A percentile compares a stretch with the other conserved stretches of the same genome.
phyloP scores from a whole-genome alignment of 2,329 filamentous ascomycete species.

The Calonectria hongkongensis region DNA sequence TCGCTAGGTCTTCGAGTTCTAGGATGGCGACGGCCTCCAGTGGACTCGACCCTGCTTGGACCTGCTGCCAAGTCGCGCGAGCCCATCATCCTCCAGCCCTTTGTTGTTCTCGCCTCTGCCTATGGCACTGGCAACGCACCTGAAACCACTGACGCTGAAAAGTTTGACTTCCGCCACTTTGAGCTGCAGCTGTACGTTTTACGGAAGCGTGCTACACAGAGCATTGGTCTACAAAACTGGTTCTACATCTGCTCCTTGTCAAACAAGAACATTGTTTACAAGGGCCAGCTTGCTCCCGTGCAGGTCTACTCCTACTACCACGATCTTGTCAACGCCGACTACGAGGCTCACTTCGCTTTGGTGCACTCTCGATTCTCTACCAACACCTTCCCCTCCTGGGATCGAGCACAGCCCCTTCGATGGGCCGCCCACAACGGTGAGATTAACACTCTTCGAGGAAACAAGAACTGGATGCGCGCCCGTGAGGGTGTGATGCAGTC shows the following conservation, averaged over 20 bases:
- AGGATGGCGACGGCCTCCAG: conserved; percentile 96
- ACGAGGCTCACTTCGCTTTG: conserved; percentile 96
- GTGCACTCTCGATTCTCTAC: conserved; percentile 98
- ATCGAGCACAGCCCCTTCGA: conserved; percentile 94
- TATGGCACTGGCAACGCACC: conserved; percentile 90
- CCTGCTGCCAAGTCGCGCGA: conserved; percentile 95
- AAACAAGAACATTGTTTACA: conserved; percentile 99
- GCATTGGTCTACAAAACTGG: conserved; percentile 97
- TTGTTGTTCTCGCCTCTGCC: conserved; percentile 89
- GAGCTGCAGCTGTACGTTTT: conserved; percentile 96
- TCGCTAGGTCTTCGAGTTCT: conserved; percentile 91
- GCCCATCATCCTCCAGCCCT: conserved; percentile 95
- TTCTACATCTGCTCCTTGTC: conserved; percentile 98
- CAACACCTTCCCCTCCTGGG: conserved; percentile 99
- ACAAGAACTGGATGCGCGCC: conserved; percentile 99
- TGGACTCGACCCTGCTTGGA: conserved; percentile 93
- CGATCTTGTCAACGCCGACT: conserved; percentile 96
- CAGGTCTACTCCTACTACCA: conserved; percentile 99
- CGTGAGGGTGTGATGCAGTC: conserved; percentile 97
- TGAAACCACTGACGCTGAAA: conserved; percentile 83
- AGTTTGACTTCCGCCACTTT: conserved; percentile 90
- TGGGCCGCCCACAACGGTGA: conserved; percentile 99
- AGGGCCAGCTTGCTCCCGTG: conserved; percentile 93
- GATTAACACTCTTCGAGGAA: conserved; percentile 97
- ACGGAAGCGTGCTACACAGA: conserved; percentile 95